Base-by-base conservation (phyloP, 495 filamentous ascomycete genomes). In the Oleoguttula mirabilis region DNA sequence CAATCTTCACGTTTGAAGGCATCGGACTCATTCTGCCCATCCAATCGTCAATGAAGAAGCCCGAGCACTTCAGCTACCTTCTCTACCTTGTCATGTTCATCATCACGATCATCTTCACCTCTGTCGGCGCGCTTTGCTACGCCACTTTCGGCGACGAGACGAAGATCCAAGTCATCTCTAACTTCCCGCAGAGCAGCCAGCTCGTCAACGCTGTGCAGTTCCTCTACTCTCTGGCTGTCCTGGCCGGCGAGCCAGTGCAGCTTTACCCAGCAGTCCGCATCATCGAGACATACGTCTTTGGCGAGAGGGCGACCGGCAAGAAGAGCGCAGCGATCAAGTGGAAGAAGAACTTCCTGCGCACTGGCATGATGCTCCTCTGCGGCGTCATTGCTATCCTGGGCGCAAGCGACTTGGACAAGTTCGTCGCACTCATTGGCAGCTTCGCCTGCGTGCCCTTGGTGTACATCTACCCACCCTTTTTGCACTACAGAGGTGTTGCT, bases 401-500 rank as follows among this genome's bases (percentile, higher is more conserved):
- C 3, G 71, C 76, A 0, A 69, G 65, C 4, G 72, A 79, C 52
- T 55, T 80, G 31, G 76, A 80, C 54, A 69, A 55, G 24, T 80
- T 80, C 44, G 76, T 80, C 0, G 72, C 75, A 0, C 55, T 80
- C 20, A 79, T 78, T 47, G 76, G 76, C 0, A 68, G 62, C 15
- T 70, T 75, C 43, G 76, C 76, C 3, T 80, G 76, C 37, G 70
- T 67, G 25, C 64, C 64, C 36, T 45, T 67, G 37, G 64, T 67
- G 2, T 67, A 66, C 45, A 67, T 67, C 21, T 67, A 67, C 41
- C 64, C 64, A 3, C 88, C 90, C 21, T 70, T 94, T 48, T 71
- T 98, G n/a, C 90, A 98, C 58, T 77, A 79, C 56, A 80, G 70
- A 57, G 87, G 73, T 21, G 82, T 93, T 21, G 82, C 88, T 2